Evolutionary conservation across 768 basidiomycete genomes (phyloP).

Genomic region (Coprinellus micaceus): DNA sequence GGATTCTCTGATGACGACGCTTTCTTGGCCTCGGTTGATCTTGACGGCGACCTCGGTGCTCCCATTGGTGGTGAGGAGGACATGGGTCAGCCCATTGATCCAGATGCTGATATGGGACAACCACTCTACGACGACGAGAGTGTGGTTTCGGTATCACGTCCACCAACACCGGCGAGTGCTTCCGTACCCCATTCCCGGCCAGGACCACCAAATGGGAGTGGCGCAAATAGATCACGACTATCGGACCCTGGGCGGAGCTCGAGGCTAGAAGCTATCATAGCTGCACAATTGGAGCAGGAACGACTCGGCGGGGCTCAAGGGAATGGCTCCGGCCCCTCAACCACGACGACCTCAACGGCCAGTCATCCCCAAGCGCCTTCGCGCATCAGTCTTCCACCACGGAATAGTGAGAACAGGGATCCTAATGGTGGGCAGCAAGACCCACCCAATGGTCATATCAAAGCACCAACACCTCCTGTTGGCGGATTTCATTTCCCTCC

Average conservation of each 20-base stretch:
- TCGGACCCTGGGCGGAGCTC: not conserved
- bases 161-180: not conserved
- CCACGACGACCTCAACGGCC: not conserved
- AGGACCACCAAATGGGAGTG: not conserved
- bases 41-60: slow-evolving; percentile 40
- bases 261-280: slow-evolving; percentile 9
- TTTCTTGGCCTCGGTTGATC: slow-evolving; percentile 55
- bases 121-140: slow-evolving; percentile 45
- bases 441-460: slow-evolving; percentile 9
- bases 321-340: not conserved
- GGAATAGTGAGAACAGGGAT: slow-evolving; percentile 13
- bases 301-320: not conserved
- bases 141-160: slow-evolving; percentile 3
- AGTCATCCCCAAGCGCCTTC: not conserved
- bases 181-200: not conserved
- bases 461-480: slow-evolving; percentile 34
- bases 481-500: slow-evolving; percentile 51
- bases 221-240: not conserved
- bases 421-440: not conserved
- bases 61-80: slow-evolving; percentile 42
- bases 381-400: not conserved
- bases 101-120: slow-evolving; percentile 26
- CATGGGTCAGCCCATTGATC: slow-evolving; percentile 43
- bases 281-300: slow-evolving; percentile 7
- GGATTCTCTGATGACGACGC: slow-evolving; percentile 67